Conservation (phyloP, 1,284 basidiomycete species). For the Testicularia cyperi region DNA sequence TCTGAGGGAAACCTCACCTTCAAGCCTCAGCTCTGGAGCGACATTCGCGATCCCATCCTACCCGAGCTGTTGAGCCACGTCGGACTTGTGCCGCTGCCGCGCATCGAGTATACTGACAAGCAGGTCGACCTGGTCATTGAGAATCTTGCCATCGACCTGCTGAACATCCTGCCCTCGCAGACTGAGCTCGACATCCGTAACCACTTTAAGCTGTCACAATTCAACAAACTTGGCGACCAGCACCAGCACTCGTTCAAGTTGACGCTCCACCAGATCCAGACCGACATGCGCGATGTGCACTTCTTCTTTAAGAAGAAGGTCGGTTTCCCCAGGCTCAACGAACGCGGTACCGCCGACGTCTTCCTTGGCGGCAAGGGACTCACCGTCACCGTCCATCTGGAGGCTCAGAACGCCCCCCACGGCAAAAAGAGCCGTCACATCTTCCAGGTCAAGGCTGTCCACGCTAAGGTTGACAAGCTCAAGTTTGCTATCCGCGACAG, state of each 20-base stretch:
- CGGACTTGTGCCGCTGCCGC: conserved; percentile 79
- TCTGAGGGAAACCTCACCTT: conserved; percentile 67
- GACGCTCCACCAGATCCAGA: conserved; percentile 75
- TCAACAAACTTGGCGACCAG: conserved; percentile 40
- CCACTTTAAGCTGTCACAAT: conserved; percentile 70
- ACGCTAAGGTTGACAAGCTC: conserved; percentile 78
- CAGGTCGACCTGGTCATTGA: conserved; percentile 74
- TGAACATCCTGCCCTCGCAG: conserved; percentile 67
- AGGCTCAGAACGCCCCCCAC: conserved; percentile 65
- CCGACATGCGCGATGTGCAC: conserved; percentile 87
- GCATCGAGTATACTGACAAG: conserved; percentile 56
- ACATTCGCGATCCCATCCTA: conserved; percentile 76
- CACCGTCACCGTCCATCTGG: conserved; percentile 64
- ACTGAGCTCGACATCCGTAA: conserved; percentile 80
- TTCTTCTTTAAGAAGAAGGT: conserved; percentile 68
- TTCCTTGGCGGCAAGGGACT: conserved; percentile 78
- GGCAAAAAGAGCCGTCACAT: conserved; percentile 63
- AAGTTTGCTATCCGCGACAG: conserved; percentile 86
- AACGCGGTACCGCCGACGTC: conserved; percentile 90
- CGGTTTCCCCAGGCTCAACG: conserved; percentile 76
- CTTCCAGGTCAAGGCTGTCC: conserved; percentile 76
- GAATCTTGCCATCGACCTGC: conserved; percentile 83
- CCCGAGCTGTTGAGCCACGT: conserved; percentile 71
- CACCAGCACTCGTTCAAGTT: conserved; percentile 54
- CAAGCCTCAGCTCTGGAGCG: conserved; percentile 82